phyloP scores from a whole-genome alignment of 2,329 filamentous ascomycete genomes.

The Xylariaceae sp. region DNA sequence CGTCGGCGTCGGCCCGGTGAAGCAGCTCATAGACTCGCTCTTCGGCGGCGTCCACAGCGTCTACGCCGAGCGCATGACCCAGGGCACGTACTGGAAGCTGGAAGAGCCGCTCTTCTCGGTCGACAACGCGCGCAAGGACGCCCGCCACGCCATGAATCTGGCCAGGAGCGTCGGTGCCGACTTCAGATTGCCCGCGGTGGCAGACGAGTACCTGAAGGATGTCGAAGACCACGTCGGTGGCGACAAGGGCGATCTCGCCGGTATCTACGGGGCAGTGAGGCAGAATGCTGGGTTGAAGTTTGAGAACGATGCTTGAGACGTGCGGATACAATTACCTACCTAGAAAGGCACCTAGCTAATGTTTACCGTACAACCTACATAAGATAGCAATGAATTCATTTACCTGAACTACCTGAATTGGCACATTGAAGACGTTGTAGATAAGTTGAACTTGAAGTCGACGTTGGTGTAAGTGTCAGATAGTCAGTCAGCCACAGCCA shows the following conservation, averaged over 20 bases:
- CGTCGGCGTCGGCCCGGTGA: conserved; percentile 69
- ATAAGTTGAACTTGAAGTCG: conserved; percentile 1
- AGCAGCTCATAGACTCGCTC: conserved; percentile 71
- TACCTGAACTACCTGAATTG: not conserved
- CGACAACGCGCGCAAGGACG: conserved; percentile 82
- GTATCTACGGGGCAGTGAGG: conserved; percentile 79
- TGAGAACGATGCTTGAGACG: conserved; percentile 59
- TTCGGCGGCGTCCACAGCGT: conserved; percentile 76
- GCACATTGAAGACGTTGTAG: not conserved
- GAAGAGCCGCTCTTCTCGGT: conserved; percentile 82
- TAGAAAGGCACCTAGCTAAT: no score
- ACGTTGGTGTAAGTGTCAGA: not conserved
- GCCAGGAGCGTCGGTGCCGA: conserved; percentile 64
- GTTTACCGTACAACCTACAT: not conserved
- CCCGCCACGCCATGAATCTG: conserved; percentile 70
- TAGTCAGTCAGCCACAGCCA: not conserved
- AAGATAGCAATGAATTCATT: no score
- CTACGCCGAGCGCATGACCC: conserved; percentile 74
- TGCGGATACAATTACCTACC: not conserved
- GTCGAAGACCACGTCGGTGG: conserved; percentile 70
- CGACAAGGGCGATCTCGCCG: conserved; percentile 75
- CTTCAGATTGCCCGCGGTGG: conserved; percentile 67
- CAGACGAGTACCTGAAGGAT: conserved; percentile 67
- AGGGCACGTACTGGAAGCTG: conserved; percentile 75
- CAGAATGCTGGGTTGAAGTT: conserved; percentile 74